Conservation (phyloP, 352 stramenopile genomes). For the Phytophthora agathidicida region DNA sequence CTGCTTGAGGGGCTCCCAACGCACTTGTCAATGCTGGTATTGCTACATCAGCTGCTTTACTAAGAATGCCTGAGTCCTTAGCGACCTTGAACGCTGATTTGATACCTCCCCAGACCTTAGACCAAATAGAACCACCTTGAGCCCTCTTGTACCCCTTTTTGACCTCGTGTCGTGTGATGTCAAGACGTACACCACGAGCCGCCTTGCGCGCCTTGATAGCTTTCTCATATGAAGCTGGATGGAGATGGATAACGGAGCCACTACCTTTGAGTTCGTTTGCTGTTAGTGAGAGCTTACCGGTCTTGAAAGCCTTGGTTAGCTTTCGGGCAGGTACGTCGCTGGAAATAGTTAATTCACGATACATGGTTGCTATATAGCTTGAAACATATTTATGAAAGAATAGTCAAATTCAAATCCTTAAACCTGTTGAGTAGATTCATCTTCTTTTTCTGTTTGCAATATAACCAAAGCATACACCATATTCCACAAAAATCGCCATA, state of each 20-base stretch:
- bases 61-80: constrained; percentile 9
- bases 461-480: constrained; percentile 15
- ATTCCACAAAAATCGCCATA: constrained; percentile 16
- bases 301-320: constrained; percentile 3
- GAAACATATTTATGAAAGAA: constrained; percentile 9
- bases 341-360: constrained; percentile 12
- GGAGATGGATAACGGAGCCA: constrained; percentile 10
- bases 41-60: neutral
- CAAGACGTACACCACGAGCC: neutral
- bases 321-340: neutral
- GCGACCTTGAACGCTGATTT: constrained; percentile 22
- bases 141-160: constrained; percentile 9
- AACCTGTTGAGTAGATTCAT: constrained; percentile 9
- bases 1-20: too few relatives aligned
- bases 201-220: constrained; percentile 6
- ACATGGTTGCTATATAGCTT: too few relatives aligned
- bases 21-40: constrained; percentile 1
- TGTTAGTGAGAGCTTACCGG: too few relatives aligned
- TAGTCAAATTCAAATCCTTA: constrained; percentile 23
- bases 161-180: constrained; percentile 4
- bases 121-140: constrained; percentile 19
- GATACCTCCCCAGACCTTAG: constrained; percentile 17
- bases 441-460: constrained; percentile 21
- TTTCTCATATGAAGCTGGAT: constrained; percentile 11
- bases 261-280: neutral